Base-by-base conservation (phyloP, 2,329 filamentous ascomycete genomes). In the Alternaria sp. region DNA sequence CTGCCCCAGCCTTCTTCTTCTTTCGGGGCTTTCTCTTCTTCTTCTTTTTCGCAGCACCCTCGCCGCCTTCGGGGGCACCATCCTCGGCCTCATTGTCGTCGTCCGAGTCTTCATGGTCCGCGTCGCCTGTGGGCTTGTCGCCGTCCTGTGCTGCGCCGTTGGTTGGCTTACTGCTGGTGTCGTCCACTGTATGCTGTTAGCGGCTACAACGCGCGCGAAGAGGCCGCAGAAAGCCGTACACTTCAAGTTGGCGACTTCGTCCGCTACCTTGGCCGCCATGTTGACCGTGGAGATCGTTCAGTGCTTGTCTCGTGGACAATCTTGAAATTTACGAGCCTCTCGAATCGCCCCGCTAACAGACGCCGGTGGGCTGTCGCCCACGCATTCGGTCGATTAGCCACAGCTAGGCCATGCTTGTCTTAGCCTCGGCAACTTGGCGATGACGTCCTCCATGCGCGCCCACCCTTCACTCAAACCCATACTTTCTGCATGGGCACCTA, bases 1-100 rank as follows among this genome's bases (percentile, higher is more conserved):
- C 82, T 73, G 66, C 72, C 26, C 66, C 75, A 16, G 78, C 71
- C 79, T 84, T 85, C 80, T 86, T 91, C 85, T 91, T 90, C 83
- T 88, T 90, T 78, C 88, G 89, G 76, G 89, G 87, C 81, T 88
- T 90, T 84, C 89, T 92, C 85, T 92, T 93, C 85, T 94, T 94
- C 82, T 93, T 93, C 82, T 93, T 93, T 81, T 92, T 91, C 53
- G 81, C 80, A 36, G 74, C 77, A 16, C 74, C 75, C 44, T 76
- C 80, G 74, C 69, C 72, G 32, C 66, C 69, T 30, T 66, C 72
- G 30, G 72, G 75, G 16, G 67, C 69, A n/a, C 80, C 82, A 28
- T 82, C 83, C 42, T 83, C 83, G 51, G 80, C 83, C 56, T 85
- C 84, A 53, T 84, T 82, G 57, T 83, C 83, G 59, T 87, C 84